Evolutionary conservation across 768 basidiomycete species (phyloP).

Genomic region (Pisolithus marmoratus): DNA sequence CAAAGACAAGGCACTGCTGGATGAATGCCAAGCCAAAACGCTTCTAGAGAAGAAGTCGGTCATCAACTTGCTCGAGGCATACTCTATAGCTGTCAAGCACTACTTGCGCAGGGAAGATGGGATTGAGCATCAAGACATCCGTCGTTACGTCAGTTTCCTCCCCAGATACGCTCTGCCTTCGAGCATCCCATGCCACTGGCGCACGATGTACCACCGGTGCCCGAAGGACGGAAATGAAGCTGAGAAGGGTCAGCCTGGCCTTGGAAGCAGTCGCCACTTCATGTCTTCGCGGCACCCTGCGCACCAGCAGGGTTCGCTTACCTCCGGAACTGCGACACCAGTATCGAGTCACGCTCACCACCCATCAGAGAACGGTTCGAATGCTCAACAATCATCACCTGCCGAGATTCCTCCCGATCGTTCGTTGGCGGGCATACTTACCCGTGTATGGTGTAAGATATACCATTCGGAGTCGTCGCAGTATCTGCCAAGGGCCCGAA

Average conservation of each 20-base stretch:
- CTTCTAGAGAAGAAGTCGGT: constrained; percentile 65
- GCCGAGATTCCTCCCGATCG: constrained; percentile 52
- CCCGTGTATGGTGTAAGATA: constrained; percentile 42
- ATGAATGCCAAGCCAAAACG: constrained; percentile 38
- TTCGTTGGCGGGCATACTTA: constrained; percentile 55
- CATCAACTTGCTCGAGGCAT: constrained; percentile 64
- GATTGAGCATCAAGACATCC: constrained; percentile 40
- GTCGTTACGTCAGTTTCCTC: constrained; percentile 67
- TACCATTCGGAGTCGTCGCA: constrained; percentile 36
- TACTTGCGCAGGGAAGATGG: constrained; percentile 55
- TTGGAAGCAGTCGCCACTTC: background rate
- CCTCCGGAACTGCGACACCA: background rate
- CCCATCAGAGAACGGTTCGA: background rate
- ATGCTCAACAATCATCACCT: constrained; percentile 25
- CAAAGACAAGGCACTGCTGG: constrained; percentile 1
- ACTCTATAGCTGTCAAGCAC: constrained; percentile 60
- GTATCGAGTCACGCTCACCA: background rate
- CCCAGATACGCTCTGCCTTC: constrained; percentile 52
- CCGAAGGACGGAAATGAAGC: background rate
- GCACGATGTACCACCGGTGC: background rate
- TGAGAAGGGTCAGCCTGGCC: background rate
- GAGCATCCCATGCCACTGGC: constrained; percentile 32
- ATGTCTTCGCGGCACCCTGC: background rate
- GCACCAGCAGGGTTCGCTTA: background rate
- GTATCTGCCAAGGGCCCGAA: constrained; percentile 50